Evolutionary conservation across 345 rosid genomes (phyloP).

Genomic region (Camelina laxa): DNA sequence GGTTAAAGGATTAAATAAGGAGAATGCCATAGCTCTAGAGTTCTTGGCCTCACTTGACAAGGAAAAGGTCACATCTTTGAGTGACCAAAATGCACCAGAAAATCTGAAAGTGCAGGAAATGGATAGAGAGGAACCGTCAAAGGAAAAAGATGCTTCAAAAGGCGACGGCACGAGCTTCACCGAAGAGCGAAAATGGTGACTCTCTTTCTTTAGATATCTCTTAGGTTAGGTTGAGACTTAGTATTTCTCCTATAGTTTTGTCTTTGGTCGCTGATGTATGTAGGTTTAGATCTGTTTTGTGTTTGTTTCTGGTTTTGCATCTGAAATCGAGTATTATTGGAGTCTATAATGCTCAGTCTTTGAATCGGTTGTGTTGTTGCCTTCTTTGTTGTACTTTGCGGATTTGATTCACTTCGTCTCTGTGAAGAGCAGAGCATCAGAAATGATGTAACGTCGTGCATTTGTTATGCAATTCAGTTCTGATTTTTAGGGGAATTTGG

Average conservation of each 20-base stretch:
- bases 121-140: slow-evolving; percentile 55
- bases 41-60: slow-evolving; percentile 64
- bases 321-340: neutral
- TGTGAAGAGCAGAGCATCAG: neutral
- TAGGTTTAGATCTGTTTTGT: slow-evolving; percentile 20
- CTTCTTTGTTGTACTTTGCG: neutral
- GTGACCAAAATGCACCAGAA: slow-evolving; percentile 43
- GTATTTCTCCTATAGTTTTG: neutral
- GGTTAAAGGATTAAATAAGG: slow-evolving; percentile 64
- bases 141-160: slow-evolving; percentile 48
- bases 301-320: neutral
- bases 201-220: neutral
- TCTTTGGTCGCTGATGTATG: neutral
- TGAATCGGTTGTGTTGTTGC: too few relatives aligned
- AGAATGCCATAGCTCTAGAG: slow-evolving; percentile 60
- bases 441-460: neutral
- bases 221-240: neutral
- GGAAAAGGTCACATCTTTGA: slow-evolving; percentile 42
- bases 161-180: slow-evolving; percentile 34
- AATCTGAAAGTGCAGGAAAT: slow-evolving; percentile 59
- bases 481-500: neutral
- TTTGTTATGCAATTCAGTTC: neutral
- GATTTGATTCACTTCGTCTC: neutral
- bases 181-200: slow-evolving; percentile 40
- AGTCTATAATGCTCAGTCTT: neutral